Percentiles rank a stretch among this genome's conserved stretches.
Evolutionary conservation across 2,329 filamentous ascomycete species (phyloP).

Genomic region (Fusarium sp.): DNA sequence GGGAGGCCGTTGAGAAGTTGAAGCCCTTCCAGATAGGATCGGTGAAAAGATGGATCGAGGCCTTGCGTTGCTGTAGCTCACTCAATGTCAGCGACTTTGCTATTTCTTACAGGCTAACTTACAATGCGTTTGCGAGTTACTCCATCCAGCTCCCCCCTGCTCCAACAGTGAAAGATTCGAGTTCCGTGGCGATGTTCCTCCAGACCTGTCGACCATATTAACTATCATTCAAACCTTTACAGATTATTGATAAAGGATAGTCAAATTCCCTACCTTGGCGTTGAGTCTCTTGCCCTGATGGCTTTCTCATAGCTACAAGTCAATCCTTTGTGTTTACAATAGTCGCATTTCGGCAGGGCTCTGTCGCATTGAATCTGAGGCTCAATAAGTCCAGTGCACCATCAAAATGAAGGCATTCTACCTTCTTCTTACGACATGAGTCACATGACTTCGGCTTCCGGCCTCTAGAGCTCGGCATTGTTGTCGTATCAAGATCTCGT

Average conservation of each 20-base stretch:
- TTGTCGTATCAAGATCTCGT: neutral
- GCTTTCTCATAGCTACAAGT: slow-evolving; percentile 4
- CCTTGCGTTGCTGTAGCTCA: fast-evolving
- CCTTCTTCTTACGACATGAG: slow-evolving; percentile 17
- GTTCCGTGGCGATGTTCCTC: neutral
- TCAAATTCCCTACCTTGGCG: too few species aligned
- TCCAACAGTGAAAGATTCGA: fast-evolving
- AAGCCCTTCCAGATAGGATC: neutral
- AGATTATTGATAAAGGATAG: too few species aligned
- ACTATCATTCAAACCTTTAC: too few species aligned
- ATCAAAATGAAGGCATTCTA: too few species aligned
- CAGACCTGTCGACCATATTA: too few species aligned
- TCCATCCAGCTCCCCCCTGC: fast-evolving
- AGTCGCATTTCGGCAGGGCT: slow-evolving; percentile 2
- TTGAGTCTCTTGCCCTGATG: neutral
- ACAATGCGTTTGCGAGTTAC: fast-evolving
- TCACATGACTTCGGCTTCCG: slow-evolving; percentile 8
- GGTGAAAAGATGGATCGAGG: fast-evolving
- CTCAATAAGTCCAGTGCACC: fast-evolving
- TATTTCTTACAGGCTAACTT: neutral
- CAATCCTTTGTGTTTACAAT: neutral
- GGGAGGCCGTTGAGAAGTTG: neutral
- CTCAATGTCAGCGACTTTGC: fast-evolving
- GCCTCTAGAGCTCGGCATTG: neutral
- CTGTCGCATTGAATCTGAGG: slow-evolving; percentile 1